A percentile compares a stretch with the other conserved stretches of the same genome.
These are phyloP conservation scores for Ceratobasidium sp. DNA, from an alignment of 1,284 basidiomycete species.

Conservation along the genomic window DNA sequence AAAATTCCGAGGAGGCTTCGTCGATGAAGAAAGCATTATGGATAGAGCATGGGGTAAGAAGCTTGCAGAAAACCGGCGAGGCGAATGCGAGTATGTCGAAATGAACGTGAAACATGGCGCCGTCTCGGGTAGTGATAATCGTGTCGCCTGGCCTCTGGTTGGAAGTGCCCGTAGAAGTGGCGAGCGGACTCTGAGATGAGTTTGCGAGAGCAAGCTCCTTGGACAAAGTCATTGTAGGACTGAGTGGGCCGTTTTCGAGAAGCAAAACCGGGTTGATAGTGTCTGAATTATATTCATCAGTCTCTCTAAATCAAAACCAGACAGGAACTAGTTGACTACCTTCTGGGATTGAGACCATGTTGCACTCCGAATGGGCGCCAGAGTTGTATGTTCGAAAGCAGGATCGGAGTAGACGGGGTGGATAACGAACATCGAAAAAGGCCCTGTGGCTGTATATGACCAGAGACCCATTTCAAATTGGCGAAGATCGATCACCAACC, in stretches of 20 bases:
- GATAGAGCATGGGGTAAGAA: neutral
- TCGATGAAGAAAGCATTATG: neutral
- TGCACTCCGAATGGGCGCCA: neutral
- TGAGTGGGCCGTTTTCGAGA: neutral
- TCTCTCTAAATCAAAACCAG: neutral
- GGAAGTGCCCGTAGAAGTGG: neutral
- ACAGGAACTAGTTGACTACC: neutral
- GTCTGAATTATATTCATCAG: neutral
- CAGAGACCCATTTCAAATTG: neutral
- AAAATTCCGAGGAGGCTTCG: neutral
- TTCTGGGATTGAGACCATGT: neutral
- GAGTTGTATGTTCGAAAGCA: neutral
- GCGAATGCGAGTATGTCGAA: constrained; percentile 30
- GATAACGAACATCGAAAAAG: neutral
- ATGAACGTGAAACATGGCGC: constrained; percentile 15
- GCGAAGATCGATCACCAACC: too few relatives aligned
- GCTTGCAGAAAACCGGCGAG: constrained; percentile 4
- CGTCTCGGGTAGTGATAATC: constrained; percentile 7
- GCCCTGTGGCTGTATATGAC: constrained; percentile 3
- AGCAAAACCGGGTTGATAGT: neutral
- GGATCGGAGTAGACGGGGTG: neutral
- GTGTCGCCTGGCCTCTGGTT: constrained; percentile 14
- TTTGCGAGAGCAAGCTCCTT: neutral
- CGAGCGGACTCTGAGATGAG: neutral
- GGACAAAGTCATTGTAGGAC: neutral